Evolutionary conservation across 306 rosid species (phyloP).

Genomic region (Vigna nakashimae): DNA sequence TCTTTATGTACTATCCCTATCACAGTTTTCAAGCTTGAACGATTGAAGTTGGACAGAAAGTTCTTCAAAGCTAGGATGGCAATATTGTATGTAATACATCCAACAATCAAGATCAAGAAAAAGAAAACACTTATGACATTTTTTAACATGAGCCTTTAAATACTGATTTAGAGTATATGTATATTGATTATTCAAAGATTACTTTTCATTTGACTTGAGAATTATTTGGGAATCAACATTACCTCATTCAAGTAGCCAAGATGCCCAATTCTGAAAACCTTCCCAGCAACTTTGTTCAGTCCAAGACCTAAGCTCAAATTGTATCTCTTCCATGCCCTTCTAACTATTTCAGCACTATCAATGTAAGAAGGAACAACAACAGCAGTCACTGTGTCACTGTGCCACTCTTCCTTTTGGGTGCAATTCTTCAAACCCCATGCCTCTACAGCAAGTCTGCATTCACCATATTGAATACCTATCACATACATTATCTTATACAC

Average conservation of each 20-base stretch:
- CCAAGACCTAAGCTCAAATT: constrained; percentile 96
- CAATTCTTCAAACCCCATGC: constrained; percentile 99
- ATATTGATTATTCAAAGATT: not conserved
- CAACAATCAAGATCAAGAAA: not conserved
- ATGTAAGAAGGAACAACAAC: constrained; percentile 87
- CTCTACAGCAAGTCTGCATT: constrained; percentile 92
- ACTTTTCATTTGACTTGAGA: constrained; percentile 13
- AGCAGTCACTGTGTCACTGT: constrained; percentile 94
- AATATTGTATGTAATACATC: not conserved
- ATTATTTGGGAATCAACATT: constrained; percentile 27
- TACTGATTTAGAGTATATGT: not conserved
- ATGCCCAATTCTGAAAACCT: constrained; percentile 98
- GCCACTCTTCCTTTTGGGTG: constrained; percentile 95
- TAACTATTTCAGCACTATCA: constrained; percentile 87
- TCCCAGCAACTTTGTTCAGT: constrained; percentile 94
- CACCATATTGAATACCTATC: too few relatives aligned
- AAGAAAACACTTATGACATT: not conserved
- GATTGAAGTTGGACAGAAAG: constrained; percentile 20
- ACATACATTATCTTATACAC: constrained; percentile 25
- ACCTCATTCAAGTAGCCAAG: constrained; percentile 97
- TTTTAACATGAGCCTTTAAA: not conserved
- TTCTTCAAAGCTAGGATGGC: not conserved
- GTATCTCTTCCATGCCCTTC: constrained; percentile 93
- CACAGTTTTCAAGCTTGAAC: not conserved
- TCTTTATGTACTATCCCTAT: not conserved